phyloP scores from a whole-genome alignment of 73 alveolate genomes.

The Paramecium biaurelia region DNA sequence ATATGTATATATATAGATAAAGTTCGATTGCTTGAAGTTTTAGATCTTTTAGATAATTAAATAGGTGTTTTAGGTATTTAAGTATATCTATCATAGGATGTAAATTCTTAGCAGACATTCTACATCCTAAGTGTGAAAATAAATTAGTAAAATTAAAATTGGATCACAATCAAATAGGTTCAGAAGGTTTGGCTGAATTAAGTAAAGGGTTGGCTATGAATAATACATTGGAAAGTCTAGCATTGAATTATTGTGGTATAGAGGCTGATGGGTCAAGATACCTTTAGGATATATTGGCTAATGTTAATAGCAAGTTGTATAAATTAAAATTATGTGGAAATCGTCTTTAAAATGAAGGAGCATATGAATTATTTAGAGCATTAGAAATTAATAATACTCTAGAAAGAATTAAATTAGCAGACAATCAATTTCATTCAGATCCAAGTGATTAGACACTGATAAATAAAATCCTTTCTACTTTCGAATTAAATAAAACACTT shows the following conservation, averaged over 20 bases:
- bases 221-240: constrained; percentile 28
- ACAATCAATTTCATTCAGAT: constrained; percentile 44
- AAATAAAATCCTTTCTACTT: constrained; percentile 11
- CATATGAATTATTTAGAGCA: constrained; percentile 55
- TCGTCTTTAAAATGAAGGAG: constrained; percentile 46
- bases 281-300: constrained; percentile 42
- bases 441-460: not conserved
- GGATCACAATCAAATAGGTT: constrained; percentile 57
- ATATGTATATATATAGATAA: constrained; percentile 57
- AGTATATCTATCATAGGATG: not conserved
- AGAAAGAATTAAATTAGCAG: constrained; percentile 57
- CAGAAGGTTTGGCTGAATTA: constrained; percentile 48
- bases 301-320: constrained; percentile 54
- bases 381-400: constrained; percentile 52
- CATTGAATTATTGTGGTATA: constrained; percentile 56
- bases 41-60: constrained; percentile 59
- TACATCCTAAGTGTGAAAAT: constrained; percentile 53
- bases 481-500: constrained; percentile 36
- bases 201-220: constrained; percentile 55
- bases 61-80: constrained; percentile 43
- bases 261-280: constrained; percentile 56
- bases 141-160: constrained; percentile 54
- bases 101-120: constrained; percentile 46
- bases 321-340: constrained; percentile 51
- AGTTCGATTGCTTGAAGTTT: constrained; percentile 24